Percentiles rank a stretch among this genome's conserved stretches.
Evolutionary conservation across 2,329 filamentous ascomycete genomes (phyloP).

Genomic region (Tolypocladium album): DNA sequence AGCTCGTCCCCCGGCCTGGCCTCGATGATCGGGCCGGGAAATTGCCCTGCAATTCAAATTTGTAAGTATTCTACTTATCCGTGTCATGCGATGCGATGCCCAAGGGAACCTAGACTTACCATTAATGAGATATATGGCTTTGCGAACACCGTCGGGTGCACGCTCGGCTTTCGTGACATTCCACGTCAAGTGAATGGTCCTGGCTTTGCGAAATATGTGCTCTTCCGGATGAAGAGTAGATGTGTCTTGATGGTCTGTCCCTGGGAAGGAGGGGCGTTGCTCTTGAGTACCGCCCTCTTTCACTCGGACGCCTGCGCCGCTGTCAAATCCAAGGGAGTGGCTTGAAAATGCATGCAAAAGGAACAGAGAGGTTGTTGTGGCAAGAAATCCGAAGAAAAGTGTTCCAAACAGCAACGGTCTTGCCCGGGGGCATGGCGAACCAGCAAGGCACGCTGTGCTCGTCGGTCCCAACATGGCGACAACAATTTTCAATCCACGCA

Average conservation of each 20-base stretch:
- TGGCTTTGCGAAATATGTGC: conserved; percentile 24
- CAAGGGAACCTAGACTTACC: conserved; percentile 12
- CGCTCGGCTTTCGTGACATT: conserved; percentile 24
- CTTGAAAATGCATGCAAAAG: not conserved
- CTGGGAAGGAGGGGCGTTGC: not conserved
- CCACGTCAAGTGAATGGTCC: conserved; percentile 23
- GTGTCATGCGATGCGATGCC: not conserved
- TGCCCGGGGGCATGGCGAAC: not conserved
- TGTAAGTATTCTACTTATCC: not conserved
- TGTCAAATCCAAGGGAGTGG: not conserved
- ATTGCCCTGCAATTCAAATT: conserved; percentile 16
- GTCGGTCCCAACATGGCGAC: not conserved
- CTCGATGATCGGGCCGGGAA: conserved; percentile 32
- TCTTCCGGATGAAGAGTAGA: conserved; percentile 27
- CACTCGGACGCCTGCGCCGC: not conserved
- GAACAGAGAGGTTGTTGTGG: not conserved
- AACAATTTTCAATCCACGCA: not conserved
- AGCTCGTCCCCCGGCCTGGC: conserved; percentile 32
- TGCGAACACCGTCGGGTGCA: conserved; percentile 39
- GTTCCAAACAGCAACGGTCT: not conserved
- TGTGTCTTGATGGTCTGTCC: not conserved
- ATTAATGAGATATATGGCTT: conserved; percentile 38
- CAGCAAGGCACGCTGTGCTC: not conserved
- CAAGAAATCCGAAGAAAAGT: not conserved
- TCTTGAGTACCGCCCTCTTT: not conserved